Evolutionary conservation across 2,329 filamentous ascomycete genomes (phyloP), one percentile per base, ranked within the genome.

Genomic region (Claviceps sp.): DNA sequence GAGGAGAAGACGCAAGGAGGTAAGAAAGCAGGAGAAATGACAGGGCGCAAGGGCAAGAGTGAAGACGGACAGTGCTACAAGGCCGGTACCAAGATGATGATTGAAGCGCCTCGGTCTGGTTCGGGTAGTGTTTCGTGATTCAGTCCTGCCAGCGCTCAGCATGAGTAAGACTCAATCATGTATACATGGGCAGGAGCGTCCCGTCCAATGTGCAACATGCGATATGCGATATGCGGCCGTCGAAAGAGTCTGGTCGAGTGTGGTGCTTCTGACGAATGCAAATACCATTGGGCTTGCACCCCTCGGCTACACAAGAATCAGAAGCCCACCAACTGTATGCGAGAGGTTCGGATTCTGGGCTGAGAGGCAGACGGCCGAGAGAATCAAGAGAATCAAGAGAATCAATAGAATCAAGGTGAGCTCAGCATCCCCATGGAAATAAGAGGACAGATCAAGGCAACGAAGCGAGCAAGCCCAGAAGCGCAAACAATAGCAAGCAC

Each of bases 401-500:
- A 34, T 34, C 10, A 34, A 34, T 10, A 11, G 30, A 4, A 19
- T 37, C 44, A 46, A 24, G n/a, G 34, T 30, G 11, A 19, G 8
- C 8, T 34, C 3, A 42, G 39, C 16, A 19, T 19, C 34, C 30
- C 16, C 24, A 16, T 11, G 34, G 30, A 45, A 26, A n/a, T 5
- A 41, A 50, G 19, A 24, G 30, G 34, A 38, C 19, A 46, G 19
- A 13, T 17, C n/a, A 41, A 37, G 16, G 14, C 24, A 38, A 37
- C 24, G n/a, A 11, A 40, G 22, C 26, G 41, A 38, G 46, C 10
- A 34, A 49, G 26, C 19, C 38, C 38, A 39, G 24, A 37, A 45
- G 47, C 41, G 49, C 46, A 34, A 22, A 49, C 41, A 52, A 52
- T 46, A 41, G 51, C 42, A 46, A 44, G 26, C 19, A 46, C 48